phyloP scores from a whole-genome alignment of 208 protist genomes.

The Crithidia expoeki region DNA sequence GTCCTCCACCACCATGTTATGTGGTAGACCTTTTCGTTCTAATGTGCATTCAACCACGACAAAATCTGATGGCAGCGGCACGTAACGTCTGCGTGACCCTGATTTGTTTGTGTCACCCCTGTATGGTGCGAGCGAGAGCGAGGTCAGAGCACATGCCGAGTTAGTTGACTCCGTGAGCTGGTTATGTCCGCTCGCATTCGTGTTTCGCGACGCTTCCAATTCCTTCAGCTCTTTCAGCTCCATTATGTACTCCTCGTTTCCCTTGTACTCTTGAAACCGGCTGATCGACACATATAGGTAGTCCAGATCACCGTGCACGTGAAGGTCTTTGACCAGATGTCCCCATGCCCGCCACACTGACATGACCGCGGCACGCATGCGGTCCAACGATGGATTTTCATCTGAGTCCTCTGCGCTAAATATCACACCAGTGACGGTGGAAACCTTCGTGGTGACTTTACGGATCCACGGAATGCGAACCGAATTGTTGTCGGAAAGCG shows the following conservation, averaged over 20 bases:
- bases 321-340: conserved; percentile 85
- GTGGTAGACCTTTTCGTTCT: conserved; percentile 80
- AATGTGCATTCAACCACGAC: conserved; percentile 81
- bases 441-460: conserved; percentile 48
- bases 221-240: conserved; percentile 49
- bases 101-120: background rate
- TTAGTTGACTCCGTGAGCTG: conserved; percentile 4
- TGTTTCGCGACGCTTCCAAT: conserved; percentile 32
- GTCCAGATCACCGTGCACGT: conserved; percentile 83
- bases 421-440: conserved; percentile 51
- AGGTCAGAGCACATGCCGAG: conserved; percentile 9
- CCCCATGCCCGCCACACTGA: conserved; percentile 85
- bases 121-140: background rate
- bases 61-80: conserved; percentile 74
- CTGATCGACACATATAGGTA: conserved; percentile 78
- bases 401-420: conserved; percentile 42
- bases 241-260: conserved; percentile 54
- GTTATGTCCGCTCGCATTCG: background rate
- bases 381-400: conserved; percentile 30
- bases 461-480: conserved; percentile 71
- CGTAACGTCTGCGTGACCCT: conserved; percentile 31
- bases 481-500: conserved; percentile 13
- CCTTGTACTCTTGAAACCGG: conserved; percentile 55
- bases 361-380: conserved; percentile 63
- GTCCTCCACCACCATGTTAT: conserved; percentile 86